phyloP scores from a whole-genome alignment of 306 rosid genomes.

The Fagus sylvatica region DNA sequence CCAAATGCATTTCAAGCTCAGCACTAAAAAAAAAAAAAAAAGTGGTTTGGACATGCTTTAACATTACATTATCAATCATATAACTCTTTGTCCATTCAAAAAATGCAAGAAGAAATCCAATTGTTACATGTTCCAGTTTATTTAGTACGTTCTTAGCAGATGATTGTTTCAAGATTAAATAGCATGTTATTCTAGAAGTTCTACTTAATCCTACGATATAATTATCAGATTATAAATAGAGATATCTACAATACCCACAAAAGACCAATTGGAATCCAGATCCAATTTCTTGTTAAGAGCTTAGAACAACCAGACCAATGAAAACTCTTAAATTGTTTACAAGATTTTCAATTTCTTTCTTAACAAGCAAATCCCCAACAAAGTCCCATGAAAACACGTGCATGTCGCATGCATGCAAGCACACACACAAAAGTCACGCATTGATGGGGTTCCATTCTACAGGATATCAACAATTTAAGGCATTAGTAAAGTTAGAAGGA shows the following conservation, averaged over 20 bases:
- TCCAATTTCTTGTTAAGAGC: no score
- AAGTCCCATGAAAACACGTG: not conserved
- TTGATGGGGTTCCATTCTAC: not conserved
- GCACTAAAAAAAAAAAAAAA: no score
- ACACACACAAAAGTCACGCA: not conserved
- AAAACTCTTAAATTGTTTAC: no score
- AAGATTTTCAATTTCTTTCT: no score
- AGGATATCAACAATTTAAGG: slow-evolving; percentile 8
- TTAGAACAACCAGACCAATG: no score
- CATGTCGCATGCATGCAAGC: slow-evolving; percentile 7
- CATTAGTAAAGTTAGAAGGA: not conserved
- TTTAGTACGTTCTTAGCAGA: slow-evolving; percentile 11
- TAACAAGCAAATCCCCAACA: not conserved
- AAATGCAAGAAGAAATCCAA: slow-evolving; percentile 4
- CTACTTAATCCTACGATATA: not conserved
- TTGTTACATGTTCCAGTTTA: not conserved
- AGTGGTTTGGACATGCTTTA: not conserved
- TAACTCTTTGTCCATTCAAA: not conserved
- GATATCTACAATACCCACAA: not conserved
- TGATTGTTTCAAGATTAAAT: not conserved
- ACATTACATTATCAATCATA: not conserved
- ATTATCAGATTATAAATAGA: not conserved
- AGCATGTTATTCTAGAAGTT: not conserved
- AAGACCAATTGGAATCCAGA: no score
- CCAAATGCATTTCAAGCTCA: no score